A percentile compares a stretch with the other conserved stretches of the same genome.
phyloP scores from a whole-genome alignment of 2,329 filamentous ascomycete species.

The Arthrobotrys iridis region DNA sequence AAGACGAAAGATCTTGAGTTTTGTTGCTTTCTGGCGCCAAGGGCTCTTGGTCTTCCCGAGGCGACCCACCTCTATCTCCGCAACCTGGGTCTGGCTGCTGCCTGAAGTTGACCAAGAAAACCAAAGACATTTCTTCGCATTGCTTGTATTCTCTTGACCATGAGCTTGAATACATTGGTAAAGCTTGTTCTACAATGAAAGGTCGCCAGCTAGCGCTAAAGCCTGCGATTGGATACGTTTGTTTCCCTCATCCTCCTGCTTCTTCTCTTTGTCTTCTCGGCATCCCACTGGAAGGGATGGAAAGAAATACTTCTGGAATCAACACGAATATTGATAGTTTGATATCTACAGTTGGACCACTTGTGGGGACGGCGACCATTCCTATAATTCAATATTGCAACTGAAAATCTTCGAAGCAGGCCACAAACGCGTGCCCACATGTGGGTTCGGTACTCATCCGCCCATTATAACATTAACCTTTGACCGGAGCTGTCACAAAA shows the following conservation, averaged over 20 bases:
- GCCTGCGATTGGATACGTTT: background rate
- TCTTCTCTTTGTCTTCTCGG: background rate
- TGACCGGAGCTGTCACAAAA: background rate
- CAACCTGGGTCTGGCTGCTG: conserved; percentile 38
- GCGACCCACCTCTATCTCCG: conserved; percentile 41
- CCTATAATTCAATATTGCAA: conserved; percentile 2
- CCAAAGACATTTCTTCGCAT: conserved; percentile 35
- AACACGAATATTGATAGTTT: background rate
- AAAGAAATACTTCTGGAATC: background rate
- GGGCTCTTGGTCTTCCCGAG: conserved; percentile 22
- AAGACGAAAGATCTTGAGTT: conserved; percentile 8
- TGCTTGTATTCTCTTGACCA: conserved; percentile 33
- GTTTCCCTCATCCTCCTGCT: no score
- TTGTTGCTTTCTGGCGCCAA: conserved; percentile 32
- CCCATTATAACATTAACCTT: background rate
- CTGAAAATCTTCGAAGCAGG: background rate
- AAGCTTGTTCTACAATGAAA: conserved; percentile 33
- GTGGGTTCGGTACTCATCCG: background rate
- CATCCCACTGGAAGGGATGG: background rate
- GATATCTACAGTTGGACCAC: background rate
- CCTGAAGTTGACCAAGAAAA: conserved; percentile 42
- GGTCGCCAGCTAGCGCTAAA: conserved; percentile 9
- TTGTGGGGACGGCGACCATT: conserved; percentile 21
- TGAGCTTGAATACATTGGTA: conserved; percentile 28
- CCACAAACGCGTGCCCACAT: conserved; percentile 11